Conservation (phyloP, 768 basidiomycete genomes). For the Naganishia kalamii region DNA sequence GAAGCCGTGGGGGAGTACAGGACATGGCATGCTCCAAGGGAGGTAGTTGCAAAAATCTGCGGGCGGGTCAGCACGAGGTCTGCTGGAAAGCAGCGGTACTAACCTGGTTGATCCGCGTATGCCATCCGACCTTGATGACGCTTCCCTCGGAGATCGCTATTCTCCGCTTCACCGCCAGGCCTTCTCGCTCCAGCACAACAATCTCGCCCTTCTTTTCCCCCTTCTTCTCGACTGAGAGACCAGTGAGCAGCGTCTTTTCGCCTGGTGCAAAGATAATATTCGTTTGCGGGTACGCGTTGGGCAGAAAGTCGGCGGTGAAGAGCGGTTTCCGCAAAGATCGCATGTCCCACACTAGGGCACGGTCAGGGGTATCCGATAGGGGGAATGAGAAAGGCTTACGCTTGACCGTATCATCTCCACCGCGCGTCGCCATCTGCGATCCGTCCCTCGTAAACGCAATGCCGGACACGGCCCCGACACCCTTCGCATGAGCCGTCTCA, state of each 20-base stretch:
- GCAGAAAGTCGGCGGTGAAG: constrained; percentile 57
- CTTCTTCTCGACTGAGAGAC: constrained; percentile 51
- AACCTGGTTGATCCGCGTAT: constrained; percentile 95
- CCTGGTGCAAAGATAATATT: constrained; percentile 95
- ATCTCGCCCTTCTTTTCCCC: constrained; percentile 67
- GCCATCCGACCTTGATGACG: constrained; percentile 89
- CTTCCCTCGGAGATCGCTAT: constrained; percentile 44
- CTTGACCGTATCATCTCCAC: constrained; percentile 93
- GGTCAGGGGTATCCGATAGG: constrained; percentile 8
- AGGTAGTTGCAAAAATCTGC: constrained; percentile 79
- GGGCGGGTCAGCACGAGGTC: constrained; percentile 1
- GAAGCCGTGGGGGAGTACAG: constrained; percentile 88
- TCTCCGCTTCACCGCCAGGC: constrained; percentile 54
- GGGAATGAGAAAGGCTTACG: constrained; percentile 54
- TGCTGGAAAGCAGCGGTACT: constrained; percentile 34
- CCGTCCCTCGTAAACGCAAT: constrained; percentile 85
- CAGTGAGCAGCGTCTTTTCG: constrained; percentile 80
- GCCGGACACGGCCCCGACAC: constrained; percentile 71
- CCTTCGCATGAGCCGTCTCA: constrained; percentile 80
- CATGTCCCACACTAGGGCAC: constrained; percentile 80
- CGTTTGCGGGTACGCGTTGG: constrained; percentile 80
- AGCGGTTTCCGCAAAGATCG: constrained; percentile 85
- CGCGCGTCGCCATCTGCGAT: constrained; percentile 73
- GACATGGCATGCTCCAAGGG: constrained; percentile 79
- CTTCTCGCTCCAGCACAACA: constrained; percentile 65